A percentile compares a stretch with the other conserved stretches of the same genome.
Conservation (phyloP, 1,284 basidiomycete genomes). For the Inonotus hispidus region DNA sequence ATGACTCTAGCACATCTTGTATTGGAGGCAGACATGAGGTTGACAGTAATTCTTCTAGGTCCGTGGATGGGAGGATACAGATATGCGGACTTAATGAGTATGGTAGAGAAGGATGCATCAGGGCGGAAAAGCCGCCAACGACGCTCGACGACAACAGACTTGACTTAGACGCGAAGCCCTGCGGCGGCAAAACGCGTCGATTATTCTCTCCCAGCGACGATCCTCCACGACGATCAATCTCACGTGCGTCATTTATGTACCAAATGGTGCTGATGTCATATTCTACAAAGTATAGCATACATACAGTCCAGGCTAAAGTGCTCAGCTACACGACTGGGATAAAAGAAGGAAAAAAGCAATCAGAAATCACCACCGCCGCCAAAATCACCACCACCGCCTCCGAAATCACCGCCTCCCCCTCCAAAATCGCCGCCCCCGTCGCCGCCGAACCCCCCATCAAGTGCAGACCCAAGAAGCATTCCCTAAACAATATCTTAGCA, state of each 20-base stretch:
- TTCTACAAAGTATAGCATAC: too few relatives aligned
- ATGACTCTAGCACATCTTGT: conserved; percentile 69
- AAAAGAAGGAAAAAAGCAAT: not conserved
- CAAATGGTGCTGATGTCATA: not conserved
- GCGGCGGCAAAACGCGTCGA: not conserved
- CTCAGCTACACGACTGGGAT: not conserved
- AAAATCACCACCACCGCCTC: conserved; percentile 25
- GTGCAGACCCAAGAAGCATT: conserved; percentile 46
- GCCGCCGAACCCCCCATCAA: conserved; percentile 24
- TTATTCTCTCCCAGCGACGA: not conserved
- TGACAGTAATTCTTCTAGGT: conserved; percentile 56
- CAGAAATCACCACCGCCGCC: conserved; percentile 26
- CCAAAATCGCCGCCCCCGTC: conserved; percentile 28
- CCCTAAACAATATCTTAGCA: conserved; percentile 27
- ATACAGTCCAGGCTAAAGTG: not conserved
- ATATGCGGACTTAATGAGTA: conserved; percentile 74
- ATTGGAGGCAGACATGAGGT: conserved; percentile 57
- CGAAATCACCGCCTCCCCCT: conserved; percentile 26
- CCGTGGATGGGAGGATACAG: conserved; percentile 63
- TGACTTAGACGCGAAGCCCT: not conserved
- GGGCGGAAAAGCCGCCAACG: not conserved
- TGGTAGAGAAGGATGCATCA: conserved; percentile 49
- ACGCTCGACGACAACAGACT: not conserved
- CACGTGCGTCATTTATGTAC: not conserved
- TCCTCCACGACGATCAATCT: not conserved